phyloP scores from a whole-genome alignment of 345 rosid genomes.

The Moricandia moricandioides region DNA sequence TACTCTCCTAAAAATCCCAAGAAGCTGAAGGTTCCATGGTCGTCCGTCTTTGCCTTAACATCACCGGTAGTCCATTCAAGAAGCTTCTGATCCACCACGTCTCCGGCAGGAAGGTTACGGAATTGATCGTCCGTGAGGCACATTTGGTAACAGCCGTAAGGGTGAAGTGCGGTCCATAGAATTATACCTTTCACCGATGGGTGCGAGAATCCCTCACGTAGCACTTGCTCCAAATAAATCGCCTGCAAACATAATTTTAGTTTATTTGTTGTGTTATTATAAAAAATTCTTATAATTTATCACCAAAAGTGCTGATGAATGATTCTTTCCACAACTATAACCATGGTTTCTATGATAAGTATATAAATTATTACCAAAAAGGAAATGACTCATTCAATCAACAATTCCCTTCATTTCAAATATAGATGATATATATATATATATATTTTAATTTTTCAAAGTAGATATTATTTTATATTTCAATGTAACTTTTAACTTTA shows the following conservation, averaged over 20 bases:
- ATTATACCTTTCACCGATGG: slow-evolving; percentile 78
- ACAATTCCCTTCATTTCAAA: too few relatives aligned
- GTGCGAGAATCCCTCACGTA: slow-evolving; percentile 87
- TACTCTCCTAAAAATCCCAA: slow-evolving; percentile 74
- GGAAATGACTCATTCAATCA: too few relatives aligned
- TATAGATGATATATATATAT: too few relatives aligned
- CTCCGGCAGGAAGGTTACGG: slow-evolving; percentile 67
- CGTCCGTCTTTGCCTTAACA: slow-evolving; percentile 42
- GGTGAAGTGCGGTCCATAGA: slow-evolving; percentile 82
- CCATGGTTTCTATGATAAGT: neutral
- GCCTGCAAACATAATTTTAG: slow-evolving; percentile 40
- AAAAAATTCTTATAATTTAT: neutral
- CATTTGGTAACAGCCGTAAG: slow-evolving; percentile 80
- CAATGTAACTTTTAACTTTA: too few relatives aligned
- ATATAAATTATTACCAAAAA: neutral
- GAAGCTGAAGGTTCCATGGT: slow-evolving; percentile 63
- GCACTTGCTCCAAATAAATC: slow-evolving; percentile 59
- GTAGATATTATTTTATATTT: too few relatives aligned
- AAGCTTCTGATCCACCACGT: slow-evolving; percentile 60
- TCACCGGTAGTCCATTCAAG: slow-evolving; percentile 56
- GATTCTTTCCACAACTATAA: neutral
- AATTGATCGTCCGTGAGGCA: slow-evolving; percentile 65
- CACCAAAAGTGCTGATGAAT: neutral
- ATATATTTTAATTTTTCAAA: too few relatives aligned
- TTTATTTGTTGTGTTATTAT: neutral